These are phyloP conservation scores for Erythrobasidium hasegawianum DNA, from an alignment of 1,284 basidiomycete species.

Conservation along the genomic window DNA sequence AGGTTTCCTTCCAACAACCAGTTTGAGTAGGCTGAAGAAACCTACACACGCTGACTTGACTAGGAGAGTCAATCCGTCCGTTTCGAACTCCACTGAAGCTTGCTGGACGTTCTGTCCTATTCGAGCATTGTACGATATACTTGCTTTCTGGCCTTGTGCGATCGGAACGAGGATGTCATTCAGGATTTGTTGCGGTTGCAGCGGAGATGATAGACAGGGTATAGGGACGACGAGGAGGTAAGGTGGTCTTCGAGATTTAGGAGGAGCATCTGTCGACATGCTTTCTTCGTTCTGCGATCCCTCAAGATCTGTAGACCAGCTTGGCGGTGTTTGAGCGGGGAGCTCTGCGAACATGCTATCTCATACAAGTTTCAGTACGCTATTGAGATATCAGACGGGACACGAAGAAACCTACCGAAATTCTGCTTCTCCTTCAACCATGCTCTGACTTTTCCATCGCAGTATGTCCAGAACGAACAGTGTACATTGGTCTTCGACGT, in stretches of 20 bases:
- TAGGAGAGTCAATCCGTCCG: constrained; percentile 13
- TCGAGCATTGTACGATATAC: not conserved
- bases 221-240: constrained; percentile 11
- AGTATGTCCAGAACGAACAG: constrained; percentile 15
- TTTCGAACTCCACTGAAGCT: not conserved
- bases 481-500: not conserved
- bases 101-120: not conserved
- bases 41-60: constrained; percentile 25
- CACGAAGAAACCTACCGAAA: constrained; percentile 18
- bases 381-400: too few relatives aligned
- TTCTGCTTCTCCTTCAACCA: constrained; percentile 24
- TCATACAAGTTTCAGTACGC: too few relatives aligned
- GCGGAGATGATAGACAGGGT: constrained; percentile 16
- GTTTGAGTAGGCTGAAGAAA: not conserved
- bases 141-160: not conserved
- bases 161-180: not conserved
- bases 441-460: constrained; percentile 28
- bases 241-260: not conserved
- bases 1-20: too few relatives aligned
- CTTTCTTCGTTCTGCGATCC: not conserved
- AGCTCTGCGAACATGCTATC: constrained; percentile 27
- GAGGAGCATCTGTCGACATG: not conserved
- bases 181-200: not conserved
- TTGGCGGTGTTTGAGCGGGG: constrained; percentile 5
- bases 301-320: too few relatives aligned